Percentiles rank a stretch among this genome's conserved stretches.
These are phyloP conservation scores for Mycena citricolor DNA, from an alignment of 1,284 basidiomycete genomes.

Conservation along the genomic window DNA sequence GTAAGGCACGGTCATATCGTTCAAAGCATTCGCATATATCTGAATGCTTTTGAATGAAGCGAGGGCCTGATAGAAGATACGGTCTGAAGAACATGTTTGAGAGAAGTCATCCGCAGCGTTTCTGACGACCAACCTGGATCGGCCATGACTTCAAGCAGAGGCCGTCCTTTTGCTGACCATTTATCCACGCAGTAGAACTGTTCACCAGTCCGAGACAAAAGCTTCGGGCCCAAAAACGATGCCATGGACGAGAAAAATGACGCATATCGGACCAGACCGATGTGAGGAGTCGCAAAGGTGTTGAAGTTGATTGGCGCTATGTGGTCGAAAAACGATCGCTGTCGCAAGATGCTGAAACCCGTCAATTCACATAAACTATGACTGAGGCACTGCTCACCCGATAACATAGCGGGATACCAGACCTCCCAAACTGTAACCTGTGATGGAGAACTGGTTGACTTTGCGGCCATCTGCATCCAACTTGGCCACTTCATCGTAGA, in stretches of 20 bases:
- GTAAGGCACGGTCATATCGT: slow-evolving; percentile 83
- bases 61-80: slow-evolving; percentile 77
- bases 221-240: slow-evolving; percentile 61
- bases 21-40: slow-evolving; percentile 83
- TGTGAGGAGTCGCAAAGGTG: slow-evolving; percentile 81
- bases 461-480: slow-evolving; percentile 51
- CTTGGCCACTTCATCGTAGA: slow-evolving; percentile 48
- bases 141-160: slow-evolving; percentile 81
- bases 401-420: slow-evolving; percentile 76
- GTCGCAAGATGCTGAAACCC: slow-evolving; percentile 52
- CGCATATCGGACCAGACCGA: slow-evolving; percentile 56
- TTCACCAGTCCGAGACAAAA: slow-evolving; percentile 81
- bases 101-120: not conserved
- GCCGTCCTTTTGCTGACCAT: slow-evolving; percentile 67
- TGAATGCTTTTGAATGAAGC: slow-evolving; percentile 65
- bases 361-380: not conserved
- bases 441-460: slow-evolving; percentile 69
- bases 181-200: slow-evolving; percentile 77
- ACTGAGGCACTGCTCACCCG: slow-evolving; percentile 45
- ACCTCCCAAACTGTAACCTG: slow-evolving; percentile 82
- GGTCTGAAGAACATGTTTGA: slow-evolving; percentile 40
- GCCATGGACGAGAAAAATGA: slow-evolving; percentile 59
- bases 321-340: slow-evolving; percentile 65
- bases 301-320: slow-evolving; percentile 76
- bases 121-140: slow-evolving; percentile 62